Base-by-base conservation (phyloP, 371 early-diverging fungal genomes). In the Mucor circinelloides region DNA sequence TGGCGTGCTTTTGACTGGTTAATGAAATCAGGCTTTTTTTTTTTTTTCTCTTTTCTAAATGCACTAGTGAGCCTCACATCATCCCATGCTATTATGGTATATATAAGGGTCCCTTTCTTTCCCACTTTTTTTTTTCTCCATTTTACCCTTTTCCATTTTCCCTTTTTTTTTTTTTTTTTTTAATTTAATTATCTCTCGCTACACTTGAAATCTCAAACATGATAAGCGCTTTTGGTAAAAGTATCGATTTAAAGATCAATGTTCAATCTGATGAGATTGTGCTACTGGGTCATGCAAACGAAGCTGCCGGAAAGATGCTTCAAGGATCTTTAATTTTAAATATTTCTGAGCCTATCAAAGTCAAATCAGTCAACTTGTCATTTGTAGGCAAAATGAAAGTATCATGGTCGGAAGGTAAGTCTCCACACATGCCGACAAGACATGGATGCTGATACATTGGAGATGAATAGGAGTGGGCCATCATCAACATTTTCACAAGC, bases 301-400 rank as follows among this genome's bases (percentile, higher is more conserved):
- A 76, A 63, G 64, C 76, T 30, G 71, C 74, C 12, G 76, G 73
- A 30, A 70, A 67, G 21, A 27, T 66, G n/a, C 40, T 76, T 10
- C 71, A 65, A 31, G 77, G 77, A 3, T 56, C 60, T 10, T 15
- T 76, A 3, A 56, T 46, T n/a, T 34, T 76, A 15, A 65, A 46
- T 25, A 31, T 74, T 0, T 25, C 56, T 17, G 77, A 76, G 34
- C 42, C 73, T 8, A 76, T 66, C 59, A 76, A 73, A 57, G 64
- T 76, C 17, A 66, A 65, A 58, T 56, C 74, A 4, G 57, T 76
- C 0, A 25, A 23, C 12, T 42, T 76, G 23, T 66, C 57, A 15
- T 76, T 76, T 61, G 57, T 66, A 9, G 77, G 77, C 3, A 76
- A 70, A 63, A 76, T 76, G 71, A 70, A 71, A 46, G 77, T 76